These are phyloP conservation scores for Pilatotrama ljubarskyi DNA, from an alignment of 768 basidiomycete genomes.

Conservation along the genomic window DNA sequence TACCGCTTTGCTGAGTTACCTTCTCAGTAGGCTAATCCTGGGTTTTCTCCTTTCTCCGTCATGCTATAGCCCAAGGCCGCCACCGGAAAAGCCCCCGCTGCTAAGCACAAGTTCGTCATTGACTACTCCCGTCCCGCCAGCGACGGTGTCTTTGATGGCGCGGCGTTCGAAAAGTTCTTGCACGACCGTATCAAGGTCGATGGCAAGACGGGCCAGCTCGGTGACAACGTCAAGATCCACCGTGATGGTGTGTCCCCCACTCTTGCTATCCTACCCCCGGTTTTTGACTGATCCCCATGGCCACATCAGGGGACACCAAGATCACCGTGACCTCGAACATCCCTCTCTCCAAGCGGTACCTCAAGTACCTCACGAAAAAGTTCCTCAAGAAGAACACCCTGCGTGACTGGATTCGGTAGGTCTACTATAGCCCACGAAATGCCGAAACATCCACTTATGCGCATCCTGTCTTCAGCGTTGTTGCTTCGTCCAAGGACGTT, in stretches of 20 bases:
- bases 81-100: conserved; percentile 48
- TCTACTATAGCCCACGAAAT: no score
- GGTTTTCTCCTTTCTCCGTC: conserved; percentile 33
- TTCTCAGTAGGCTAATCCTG: conserved; percentile 89
- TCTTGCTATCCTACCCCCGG: neutral
- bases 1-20: conserved; percentile 85
- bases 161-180: conserved; percentile 82
- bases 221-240: conserved; percentile 82
- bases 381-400: conserved; percentile 97
- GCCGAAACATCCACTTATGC: no score
- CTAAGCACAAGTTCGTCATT: conserved; percentile 79
- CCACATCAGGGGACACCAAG: conserved; percentile 65
- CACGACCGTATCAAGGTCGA: conserved; percentile 95
- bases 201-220: conserved; percentile 88
- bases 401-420: conserved; percentile 93
- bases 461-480: conserved; percentile 56
- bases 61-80: conserved; percentile 57
- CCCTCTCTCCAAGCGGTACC: conserved; percentile 94
- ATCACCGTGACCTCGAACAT: conserved; percentile 84
- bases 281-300: neutral
- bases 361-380: conserved; percentile 99
- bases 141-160: conserved; percentile 61
- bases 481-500: conserved; percentile 89
- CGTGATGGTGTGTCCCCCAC: conserved; percentile 67
- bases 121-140: conserved; percentile 84